Base-by-base conservation (phyloP, 1,284 basidiomycete species). In the Trichosporon asahii region DNA sequence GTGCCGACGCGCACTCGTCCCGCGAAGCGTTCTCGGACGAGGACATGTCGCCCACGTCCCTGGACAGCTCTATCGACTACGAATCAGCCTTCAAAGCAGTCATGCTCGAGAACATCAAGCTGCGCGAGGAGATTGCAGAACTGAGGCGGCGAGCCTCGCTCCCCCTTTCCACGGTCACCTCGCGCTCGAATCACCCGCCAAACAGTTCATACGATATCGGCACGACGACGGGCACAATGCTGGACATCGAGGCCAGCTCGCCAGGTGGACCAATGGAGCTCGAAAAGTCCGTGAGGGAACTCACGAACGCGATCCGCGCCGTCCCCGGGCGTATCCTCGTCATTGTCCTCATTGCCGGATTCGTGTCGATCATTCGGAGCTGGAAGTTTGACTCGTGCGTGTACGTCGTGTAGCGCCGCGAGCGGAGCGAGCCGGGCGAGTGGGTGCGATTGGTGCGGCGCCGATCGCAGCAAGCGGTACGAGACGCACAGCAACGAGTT, bases 381-480 rank as follows among this genome's bases (percentile, higher is more conserved):
- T 61, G 57, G 57, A 61, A n/a, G 29, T 27, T 27, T 27, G 57
- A 61, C 7, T n/a, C 57, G 15, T 61, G 57, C 57, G 57, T 61
- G 27, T 29, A 31, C 29, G 57, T 61, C 27, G 57, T 29, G 27
- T 61, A 31, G 29, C 57, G 29, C 15, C 49, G 49, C 44, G 4
- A n/a, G 44, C 18, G 18, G 5, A 46, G 44, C 44, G 21, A n/a
- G 21, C 31, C n/a, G n/a, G n/a, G n/a, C n/a, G n/a, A n/a, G n/a
- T n/a, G n/a, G n/a, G n/a, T n/a, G n/a, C n/a, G n/a, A n/a, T n/a
- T n/a, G n/a, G n/a, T n/a, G n/a, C n/a, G n/a, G n/a, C n/a, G n/a
- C n/a, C n/a, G n/a, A n/a, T n/a, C n/a, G n/a, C n/a, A n/a, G n/a
- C n/a, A n/a, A n/a, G n/a, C n/a, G n/a, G n/a, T n/a, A n/a, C n/a